Evolutionary conservation across 192 early-diverging fungal genomes (phyloP), one percentile per base, ranked within the genome.

Genomic region (Kickxella alabastrina): DNA sequence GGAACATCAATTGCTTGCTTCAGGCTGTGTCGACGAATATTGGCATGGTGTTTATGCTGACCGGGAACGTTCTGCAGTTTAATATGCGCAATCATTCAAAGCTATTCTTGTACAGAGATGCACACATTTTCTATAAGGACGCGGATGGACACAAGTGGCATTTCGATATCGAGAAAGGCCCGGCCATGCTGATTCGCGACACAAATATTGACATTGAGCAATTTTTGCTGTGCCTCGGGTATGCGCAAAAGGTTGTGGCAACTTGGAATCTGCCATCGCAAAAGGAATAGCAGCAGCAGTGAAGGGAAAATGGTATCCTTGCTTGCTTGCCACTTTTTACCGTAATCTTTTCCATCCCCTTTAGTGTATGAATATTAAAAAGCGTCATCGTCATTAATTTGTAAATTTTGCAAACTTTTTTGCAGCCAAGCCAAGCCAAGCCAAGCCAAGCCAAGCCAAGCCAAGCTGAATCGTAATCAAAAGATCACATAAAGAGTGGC

Each of bases 11-110:
- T 50, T 70, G 60, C 41, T 13, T 70, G 44, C 42, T 70, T 36
- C 68, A 70, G 52, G 68, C 68, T 29, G 46, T 62, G 29, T 53
- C 60, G 22, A 70, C 68, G 9, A 63, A 35, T 4, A 60, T 59
- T 10, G 71, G 62, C 31, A 53, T 75, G 31, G 59, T 75, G 43
- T 75, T 75, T 32, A 23, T 75, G 55, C 52, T 75, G 56, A 75
- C 54, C 12, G 71, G 71, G 1, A 62, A 62, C 54, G 64, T 75
- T 59, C 39, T 75, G 21, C 71, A 75, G 64, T 75, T 75, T 52
- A 67, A 52, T 39, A 55, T 75, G 64, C 31, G 31, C 19, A 37
- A 75, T 40, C 64, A 59, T 43, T 62, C 71, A 13, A 66, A 67
- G 59, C 71, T 75, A 43, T 75, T 75, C 37, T 40, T 75, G 38